Conservation (phyloP, 352 stramenopile species). For the Phytophthora capsici region DNA sequence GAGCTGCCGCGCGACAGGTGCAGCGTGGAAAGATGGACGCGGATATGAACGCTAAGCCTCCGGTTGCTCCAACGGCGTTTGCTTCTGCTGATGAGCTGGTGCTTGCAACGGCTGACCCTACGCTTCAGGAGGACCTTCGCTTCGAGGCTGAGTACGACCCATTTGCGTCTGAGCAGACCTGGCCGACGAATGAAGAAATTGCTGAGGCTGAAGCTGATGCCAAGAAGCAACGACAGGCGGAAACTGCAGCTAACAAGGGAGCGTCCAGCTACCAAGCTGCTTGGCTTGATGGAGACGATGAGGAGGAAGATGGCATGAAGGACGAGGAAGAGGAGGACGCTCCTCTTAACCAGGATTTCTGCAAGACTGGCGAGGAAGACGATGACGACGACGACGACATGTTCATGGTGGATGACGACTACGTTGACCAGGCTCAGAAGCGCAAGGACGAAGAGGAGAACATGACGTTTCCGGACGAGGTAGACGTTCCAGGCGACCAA, state of each 20-base stretch:
- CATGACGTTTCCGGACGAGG: slow-evolving; percentile 96
- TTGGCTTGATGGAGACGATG: slow-evolving; percentile 89
- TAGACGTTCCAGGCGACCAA: slow-evolving; percentile 71
- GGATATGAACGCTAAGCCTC: slow-evolving; percentile 29
- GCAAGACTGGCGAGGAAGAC: slow-evolving; percentile 68
- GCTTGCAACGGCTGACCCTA: slow-evolving; percentile 69
- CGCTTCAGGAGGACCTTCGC: slow-evolving; percentile 81
- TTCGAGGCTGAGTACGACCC: slow-evolving; percentile 93
- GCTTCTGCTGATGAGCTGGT: slow-evolving; percentile 47
- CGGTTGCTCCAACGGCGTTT: slow-evolving; percentile 14
- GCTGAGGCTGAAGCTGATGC: slow-evolving; percentile 79
- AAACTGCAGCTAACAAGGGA: slow-evolving; percentile 50
- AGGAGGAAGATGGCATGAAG: slow-evolving; percentile 67
- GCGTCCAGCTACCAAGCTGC: slow-evolving; percentile 95
- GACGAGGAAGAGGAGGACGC: slow-evolving; percentile 58
- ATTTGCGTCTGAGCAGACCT: slow-evolving; percentile 98
- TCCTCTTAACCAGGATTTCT: slow-evolving; percentile 81
- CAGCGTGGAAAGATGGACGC: slow-evolving; percentile 47
- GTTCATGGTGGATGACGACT: slow-evolving; percentile 78
- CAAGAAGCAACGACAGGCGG: slow-evolving; percentile 65
- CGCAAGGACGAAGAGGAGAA: slow-evolving; percentile 92
- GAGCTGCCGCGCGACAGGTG: slow-evolving; percentile 52
- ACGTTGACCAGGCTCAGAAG: slow-evolving; percentile 74
- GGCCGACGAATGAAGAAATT: slow-evolving; percentile 96
- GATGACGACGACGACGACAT: slow-evolving; percentile 79